These are phyloP conservation scores for Solanum habrochaites DNA, from an alignment of 257 asterid genomes.

Conservation along the genomic window DNA sequence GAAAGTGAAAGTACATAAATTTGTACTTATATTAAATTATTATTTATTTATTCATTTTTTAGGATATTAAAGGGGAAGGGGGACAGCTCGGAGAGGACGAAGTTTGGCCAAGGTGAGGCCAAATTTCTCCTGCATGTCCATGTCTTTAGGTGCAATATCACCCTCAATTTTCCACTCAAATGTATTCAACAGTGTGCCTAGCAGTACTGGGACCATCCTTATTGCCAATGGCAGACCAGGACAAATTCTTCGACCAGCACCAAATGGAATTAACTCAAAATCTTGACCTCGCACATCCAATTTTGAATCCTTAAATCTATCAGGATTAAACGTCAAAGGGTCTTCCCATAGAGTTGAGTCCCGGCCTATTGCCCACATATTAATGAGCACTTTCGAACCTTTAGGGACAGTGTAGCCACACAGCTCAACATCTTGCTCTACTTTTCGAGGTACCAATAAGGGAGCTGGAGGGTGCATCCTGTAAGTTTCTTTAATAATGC, in stretches of 20 bases:
- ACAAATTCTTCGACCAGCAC: slow-evolving; percentile 2
- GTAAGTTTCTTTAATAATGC: not conserved
- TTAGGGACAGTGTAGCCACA: slow-evolving; percentile 2
- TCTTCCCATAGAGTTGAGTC: not conserved
- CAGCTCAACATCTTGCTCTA: not conserved
- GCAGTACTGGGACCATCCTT: not conserved
- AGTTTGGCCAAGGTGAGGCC: not conserved
- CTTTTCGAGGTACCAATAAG: not conserved
- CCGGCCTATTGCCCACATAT: slow-evolving; percentile 5
- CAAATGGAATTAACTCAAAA: slow-evolving; percentile 10
- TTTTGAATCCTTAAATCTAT: not conserved
- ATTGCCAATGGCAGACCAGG: slow-evolving; percentile 3
- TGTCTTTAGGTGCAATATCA: not conserved
- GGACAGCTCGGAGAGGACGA: not conserved
- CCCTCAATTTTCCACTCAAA: slow-evolving; percentile 1
- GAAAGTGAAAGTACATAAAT: not conserved
- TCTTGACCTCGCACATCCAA: not conserved
- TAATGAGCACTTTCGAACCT: not conserved
- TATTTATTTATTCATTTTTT: too few species aligned
- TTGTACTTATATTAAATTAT: too few species aligned
- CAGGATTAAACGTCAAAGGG: not conserved
- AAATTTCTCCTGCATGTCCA: slow-evolving; percentile 2
- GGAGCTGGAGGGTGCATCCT: not conserved
- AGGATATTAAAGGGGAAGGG: not conserved
- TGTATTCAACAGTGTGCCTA: not conserved